phyloP scores from a whole-genome alignment of 75 land plant genomes.

The Sequoiadendron giganteum region DNA sequence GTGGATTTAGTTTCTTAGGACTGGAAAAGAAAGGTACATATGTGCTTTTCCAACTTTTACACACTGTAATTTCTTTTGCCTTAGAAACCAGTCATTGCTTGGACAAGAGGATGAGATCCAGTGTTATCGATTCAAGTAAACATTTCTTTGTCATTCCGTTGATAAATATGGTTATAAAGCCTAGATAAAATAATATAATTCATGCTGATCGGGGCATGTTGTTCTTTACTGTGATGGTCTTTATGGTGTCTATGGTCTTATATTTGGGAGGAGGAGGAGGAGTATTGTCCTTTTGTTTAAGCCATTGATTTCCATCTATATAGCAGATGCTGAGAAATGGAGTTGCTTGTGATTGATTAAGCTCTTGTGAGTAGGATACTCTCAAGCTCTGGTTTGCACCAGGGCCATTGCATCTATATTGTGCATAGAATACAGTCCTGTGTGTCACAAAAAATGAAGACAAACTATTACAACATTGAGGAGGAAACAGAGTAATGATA shows the following conservation, averaged over 20 bases:
- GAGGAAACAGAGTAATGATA: neutral
- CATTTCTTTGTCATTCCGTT: too few relatives aligned
- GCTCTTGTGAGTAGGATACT: constrained; percentile 56
- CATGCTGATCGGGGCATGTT: neutral
- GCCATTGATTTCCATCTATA: constrained; percentile 64
- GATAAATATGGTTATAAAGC: neutral
- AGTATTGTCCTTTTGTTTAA: constrained; percentile 26
- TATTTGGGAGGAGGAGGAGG: constrained; percentile 6
- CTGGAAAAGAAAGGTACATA: too few relatives aligned
- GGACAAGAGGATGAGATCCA: too few relatives aligned
- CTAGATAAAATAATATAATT: neutral
- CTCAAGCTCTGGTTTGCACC: constrained; percentile 63
- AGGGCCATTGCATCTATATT: constrained; percentile 75
- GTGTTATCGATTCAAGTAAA: too few relatives aligned
- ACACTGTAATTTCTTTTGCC: too few relatives aligned
- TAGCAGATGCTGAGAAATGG: constrained; percentile 40
- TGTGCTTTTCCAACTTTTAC: too few relatives aligned
- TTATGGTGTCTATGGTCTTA: neutral
- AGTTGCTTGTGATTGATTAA: constrained; percentile 51
- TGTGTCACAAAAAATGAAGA: neutral
- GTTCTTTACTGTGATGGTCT: neutral
- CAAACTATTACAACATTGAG: neutral
- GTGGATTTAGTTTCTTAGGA: too few relatives aligned
- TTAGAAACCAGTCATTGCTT: too few relatives aligned
- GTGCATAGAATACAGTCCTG: constrained; percentile 77